These are phyloP conservation scores for Aspergillus kassunensis DNA, from an alignment of 495 filamentous ascomycete genomes.

Conservation along the genomic window DNA sequence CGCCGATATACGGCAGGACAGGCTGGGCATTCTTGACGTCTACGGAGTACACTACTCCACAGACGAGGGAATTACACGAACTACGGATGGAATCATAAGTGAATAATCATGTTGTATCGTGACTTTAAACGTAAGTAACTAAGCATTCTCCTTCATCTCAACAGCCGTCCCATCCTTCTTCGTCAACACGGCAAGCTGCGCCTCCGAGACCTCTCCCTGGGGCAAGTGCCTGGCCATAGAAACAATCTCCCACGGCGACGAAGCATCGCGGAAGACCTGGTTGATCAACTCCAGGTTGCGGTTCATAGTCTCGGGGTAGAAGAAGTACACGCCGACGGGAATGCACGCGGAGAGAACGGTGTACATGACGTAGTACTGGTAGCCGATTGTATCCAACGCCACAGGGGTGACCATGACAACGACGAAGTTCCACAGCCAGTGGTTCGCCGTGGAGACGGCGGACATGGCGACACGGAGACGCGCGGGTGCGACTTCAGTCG, in stretches of 20 bases:
- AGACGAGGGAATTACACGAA: no score
- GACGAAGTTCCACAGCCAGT: constrained; percentile 54
- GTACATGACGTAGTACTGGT: constrained; percentile 61
- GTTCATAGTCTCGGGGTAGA: constrained; percentile 64
- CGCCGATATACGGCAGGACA: no score
- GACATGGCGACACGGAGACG: constrained; percentile 51
- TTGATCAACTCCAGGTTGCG: constrained; percentile 63
- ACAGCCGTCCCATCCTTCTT: neutral
- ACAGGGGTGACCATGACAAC: constrained; percentile 55
- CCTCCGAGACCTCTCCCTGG: neutral
- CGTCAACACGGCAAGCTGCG: neutral
- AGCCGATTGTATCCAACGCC: constrained; percentile 50
- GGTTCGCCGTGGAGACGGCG: constrained; percentile 37
- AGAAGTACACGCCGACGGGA: constrained; percentile 55
- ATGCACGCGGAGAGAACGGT: constrained; percentile 54
- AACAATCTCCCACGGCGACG: neutral
- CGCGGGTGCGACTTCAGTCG: constrained; percentile 52
- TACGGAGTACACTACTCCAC: no score
- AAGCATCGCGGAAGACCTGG: constrained; percentile 44
- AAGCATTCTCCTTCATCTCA: constrained; percentile 1
- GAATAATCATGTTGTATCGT: neutral
- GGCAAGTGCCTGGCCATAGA: neutral
- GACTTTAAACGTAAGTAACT: neutral
- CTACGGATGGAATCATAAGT: no score
- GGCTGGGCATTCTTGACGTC: no score